These are phyloP conservation scores for Chlamydomonas eustigma DNA, from an alignment of 139 green algal genomes.

Conservation along the genomic window DNA sequence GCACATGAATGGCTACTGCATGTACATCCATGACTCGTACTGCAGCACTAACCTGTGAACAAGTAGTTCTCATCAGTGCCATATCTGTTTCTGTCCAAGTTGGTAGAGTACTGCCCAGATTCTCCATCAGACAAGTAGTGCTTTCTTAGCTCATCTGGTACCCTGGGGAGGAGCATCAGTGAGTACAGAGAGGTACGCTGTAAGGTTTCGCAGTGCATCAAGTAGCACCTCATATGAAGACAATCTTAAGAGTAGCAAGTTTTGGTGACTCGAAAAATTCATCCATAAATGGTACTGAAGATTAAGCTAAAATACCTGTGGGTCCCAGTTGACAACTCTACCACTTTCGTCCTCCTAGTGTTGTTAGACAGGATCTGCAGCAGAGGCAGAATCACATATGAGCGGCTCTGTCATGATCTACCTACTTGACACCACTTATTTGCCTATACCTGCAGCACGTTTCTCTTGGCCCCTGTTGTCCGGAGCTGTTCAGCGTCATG, in stretches of 20 bases:
- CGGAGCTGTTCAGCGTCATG: slow-evolving; percentile 61
- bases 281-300: neutral
- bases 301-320: slow-evolving; percentile 52
- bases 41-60: slow-evolving; percentile 62
- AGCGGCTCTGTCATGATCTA: neutral
- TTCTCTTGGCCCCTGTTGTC: slow-evolving; percentile 39
- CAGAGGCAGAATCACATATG: neutral
- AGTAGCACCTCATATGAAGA: neutral
- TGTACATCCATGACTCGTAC: too few relatives aligned
- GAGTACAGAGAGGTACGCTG: neutral
- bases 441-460: slow-evolving; percentile 57
- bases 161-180: slow-evolving; percentile 33
- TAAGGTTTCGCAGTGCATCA: neutral
- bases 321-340: slow-evolving; percentile 81
- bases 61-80: slow-evolving; percentile 94
- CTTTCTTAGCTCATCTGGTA: slow-evolving; percentile 85
- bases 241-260: neutral
- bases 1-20: too few relatives aligned
- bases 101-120: slow-evolving; percentile 86
- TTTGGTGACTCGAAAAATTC: neutral
- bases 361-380: slow-evolving; percentile 57
- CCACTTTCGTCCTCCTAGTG: slow-evolving; percentile 90
- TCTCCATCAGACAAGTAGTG: slow-evolving; percentile 80
- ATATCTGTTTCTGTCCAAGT: slow-evolving; percentile 95
- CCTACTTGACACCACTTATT: neutral